These are phyloP conservation scores for Solanum chmielewskii DNA, from an alignment of 257 asterid genomes.

Conservation along the genomic window DNA sequence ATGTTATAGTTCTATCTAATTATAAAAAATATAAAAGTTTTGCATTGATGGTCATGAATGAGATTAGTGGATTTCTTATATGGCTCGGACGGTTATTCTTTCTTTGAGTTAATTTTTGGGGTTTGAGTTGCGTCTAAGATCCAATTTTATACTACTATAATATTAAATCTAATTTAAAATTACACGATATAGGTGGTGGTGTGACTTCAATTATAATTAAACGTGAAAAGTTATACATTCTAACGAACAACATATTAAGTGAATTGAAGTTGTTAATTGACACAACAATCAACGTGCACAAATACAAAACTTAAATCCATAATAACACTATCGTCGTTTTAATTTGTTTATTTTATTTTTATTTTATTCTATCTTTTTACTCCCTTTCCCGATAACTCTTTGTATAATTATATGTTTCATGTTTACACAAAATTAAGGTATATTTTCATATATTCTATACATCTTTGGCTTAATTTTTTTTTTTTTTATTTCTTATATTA, in stretches of 20 bases:
- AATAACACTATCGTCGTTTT: not conserved
- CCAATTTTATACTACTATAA: too few relatives aligned
- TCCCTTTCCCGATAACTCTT: not conserved
- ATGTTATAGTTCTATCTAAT: not conserved
- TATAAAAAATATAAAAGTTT: too few relatives aligned
- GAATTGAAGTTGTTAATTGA: not conserved
- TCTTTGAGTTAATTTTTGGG: too few relatives aligned
- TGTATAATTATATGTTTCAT: not conserved
- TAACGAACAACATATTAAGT: not conserved
- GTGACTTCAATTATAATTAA: not conserved
- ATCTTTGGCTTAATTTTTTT: too few relatives aligned
- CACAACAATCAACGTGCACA: not conserved
- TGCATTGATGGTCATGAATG: not conserved
- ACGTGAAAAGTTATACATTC: not conserved
- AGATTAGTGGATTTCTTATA: too few relatives aligned
- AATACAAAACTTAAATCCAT: too few relatives aligned
- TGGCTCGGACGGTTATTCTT: fast-evolving
- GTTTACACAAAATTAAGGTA: not conserved
- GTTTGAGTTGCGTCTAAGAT: too few relatives aligned
- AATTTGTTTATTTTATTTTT: not conserved
- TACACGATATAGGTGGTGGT: not conserved
- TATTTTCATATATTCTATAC: too few relatives aligned
- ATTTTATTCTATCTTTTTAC: not conserved
- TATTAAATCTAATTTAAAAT: too few relatives aligned
- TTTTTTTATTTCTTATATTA: too few relatives aligned